Evolutionary conservation across 2,329 filamentous ascomycete genomes (phyloP).

Genomic region (Aspergillus neoniger): DNA sequence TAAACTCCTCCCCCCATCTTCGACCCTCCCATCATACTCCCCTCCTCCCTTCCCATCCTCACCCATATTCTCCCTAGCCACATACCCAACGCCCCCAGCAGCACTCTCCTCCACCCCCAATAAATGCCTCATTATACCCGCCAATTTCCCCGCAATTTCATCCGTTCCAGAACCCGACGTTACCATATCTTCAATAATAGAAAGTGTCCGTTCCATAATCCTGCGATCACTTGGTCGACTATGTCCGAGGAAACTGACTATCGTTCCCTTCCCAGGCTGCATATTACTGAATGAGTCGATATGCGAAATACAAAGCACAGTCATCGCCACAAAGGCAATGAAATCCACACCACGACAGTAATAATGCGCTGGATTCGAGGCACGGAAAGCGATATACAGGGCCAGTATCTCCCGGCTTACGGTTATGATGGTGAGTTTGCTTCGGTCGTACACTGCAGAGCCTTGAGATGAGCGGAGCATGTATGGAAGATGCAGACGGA

Average conservation of each 20-base stretch:
- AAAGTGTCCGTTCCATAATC: conserved; percentile 42
- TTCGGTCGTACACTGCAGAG: conserved; percentile 46
- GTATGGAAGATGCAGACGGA: conserved; percentile 58
- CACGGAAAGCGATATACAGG: conserved; percentile 53
- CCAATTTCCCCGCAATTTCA: conserved; percentile 2
- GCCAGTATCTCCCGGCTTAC: conserved; percentile 55
- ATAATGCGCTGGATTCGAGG: conserved; percentile 38
- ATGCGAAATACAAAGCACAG: conserved; percentile 51
- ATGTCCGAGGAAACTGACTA: neutral
- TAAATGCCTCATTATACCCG: conserved; percentile 35
- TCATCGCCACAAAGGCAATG: conserved; percentile 47
- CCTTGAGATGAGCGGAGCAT: conserved; percentile 47
- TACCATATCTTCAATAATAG: conserved; percentile 30
- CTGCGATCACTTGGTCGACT: conserved; percentile 40
- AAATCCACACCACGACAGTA: conserved; percentile 57
- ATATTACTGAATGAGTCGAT: conserved; percentile 39
- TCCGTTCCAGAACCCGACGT: neutral
- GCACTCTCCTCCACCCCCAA: conserved; percentile 44
- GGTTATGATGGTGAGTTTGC: conserved; percentile 52
- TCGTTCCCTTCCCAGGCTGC: neutral
- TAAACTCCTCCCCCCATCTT: neutral
- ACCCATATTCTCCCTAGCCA: too few relatives aligned
- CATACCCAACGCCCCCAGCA: conserved; percentile 22
- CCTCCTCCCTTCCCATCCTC: neutral
- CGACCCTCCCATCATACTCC: neutral